phyloP scores from a whole-genome alignment of 179 eudicot genomes.

The Beta macrorhiza region DNA sequence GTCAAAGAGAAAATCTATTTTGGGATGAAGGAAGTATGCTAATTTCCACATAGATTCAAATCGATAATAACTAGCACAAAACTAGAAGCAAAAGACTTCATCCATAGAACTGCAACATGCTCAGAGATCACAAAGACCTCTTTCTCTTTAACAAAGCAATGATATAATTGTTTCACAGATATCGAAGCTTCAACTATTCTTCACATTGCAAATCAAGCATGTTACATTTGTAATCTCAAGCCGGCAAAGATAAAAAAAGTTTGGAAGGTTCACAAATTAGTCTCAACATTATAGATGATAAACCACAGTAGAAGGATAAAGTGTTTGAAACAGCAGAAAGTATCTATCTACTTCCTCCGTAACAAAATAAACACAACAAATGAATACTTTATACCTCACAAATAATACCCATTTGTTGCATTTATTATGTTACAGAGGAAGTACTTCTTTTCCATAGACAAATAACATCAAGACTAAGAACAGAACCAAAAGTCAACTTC shows the following conservation, averaged over 20 bases:
- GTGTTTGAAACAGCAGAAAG: neutral
- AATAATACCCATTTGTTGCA: no score
- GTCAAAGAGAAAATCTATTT: neutral
- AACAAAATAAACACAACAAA: no score
- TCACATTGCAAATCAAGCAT: neutral
- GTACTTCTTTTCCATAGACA: neutral
- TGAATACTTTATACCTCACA: no score
- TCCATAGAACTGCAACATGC: neutral
- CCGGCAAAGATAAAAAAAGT: neutral
- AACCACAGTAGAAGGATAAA: neutral
- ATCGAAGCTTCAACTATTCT: neutral
- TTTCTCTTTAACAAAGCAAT: neutral
- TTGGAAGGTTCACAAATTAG: neutral
- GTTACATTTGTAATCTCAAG: neutral
- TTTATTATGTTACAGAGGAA: no score
- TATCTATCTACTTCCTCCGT: neutral
- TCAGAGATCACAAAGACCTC: slow-evolving; percentile 2
- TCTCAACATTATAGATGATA: neutral
- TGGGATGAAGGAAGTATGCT: neutral
- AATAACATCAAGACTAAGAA: neutral
- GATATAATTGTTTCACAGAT: neutral
- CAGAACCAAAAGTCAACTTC: neutral
- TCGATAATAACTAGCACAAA: neutral
- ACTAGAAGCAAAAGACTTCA: neutral
- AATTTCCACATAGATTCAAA: neutral